Percentiles rank a stretch among this genome's conserved stretches.
Evolutionary conservation across 306 rosid genomes (phyloP).

Genomic region (Medicago arabica): DNA sequence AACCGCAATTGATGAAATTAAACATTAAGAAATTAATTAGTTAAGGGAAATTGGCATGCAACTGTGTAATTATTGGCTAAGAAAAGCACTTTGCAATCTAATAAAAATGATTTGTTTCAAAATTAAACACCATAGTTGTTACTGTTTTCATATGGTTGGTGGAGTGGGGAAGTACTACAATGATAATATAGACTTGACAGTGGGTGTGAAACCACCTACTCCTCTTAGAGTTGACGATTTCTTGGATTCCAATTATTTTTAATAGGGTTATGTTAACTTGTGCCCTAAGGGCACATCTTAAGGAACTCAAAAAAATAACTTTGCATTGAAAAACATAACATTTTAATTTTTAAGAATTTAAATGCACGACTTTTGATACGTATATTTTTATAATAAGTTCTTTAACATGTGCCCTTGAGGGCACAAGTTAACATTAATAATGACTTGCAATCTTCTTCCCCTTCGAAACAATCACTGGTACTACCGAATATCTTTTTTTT

Average conservation of each 20-base stretch:
- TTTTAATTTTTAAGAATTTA: too few relatives aligned
- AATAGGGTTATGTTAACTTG: too few relatives aligned
- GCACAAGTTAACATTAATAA: too few relatives aligned
- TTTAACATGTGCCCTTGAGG: too few relatives aligned
- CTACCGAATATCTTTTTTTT: too few relatives aligned
- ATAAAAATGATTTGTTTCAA: conserved; percentile 48
- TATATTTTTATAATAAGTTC: too few relatives aligned
- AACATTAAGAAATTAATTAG: conserved; percentile 40
- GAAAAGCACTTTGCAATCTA: conserved; percentile 39
- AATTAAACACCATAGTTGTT: conserved; percentile 36
- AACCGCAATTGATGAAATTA: conserved; percentile 30
- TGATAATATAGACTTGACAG: conserved; percentile 50
- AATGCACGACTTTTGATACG: too few relatives aligned
- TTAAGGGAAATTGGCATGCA: conserved; percentile 50
- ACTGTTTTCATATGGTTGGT: conserved; percentile 53
- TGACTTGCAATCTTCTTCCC: conserved; percentile 11
- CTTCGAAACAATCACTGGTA: neutral
- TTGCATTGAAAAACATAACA: too few relatives aligned
- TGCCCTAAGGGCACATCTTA: too few relatives aligned
- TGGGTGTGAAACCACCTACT: conserved; percentile 67
- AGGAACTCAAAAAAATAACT: too few relatives aligned
- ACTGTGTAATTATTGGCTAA: conserved; percentile 44
- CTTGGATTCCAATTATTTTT: conserved; percentile 39
- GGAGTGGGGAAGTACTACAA: conserved; percentile 60
- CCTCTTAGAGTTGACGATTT: conserved; percentile 51